Conservation (phyloP, 495 filamentous ascomycete genomes). For the Penicillium paxilli region DNA sequence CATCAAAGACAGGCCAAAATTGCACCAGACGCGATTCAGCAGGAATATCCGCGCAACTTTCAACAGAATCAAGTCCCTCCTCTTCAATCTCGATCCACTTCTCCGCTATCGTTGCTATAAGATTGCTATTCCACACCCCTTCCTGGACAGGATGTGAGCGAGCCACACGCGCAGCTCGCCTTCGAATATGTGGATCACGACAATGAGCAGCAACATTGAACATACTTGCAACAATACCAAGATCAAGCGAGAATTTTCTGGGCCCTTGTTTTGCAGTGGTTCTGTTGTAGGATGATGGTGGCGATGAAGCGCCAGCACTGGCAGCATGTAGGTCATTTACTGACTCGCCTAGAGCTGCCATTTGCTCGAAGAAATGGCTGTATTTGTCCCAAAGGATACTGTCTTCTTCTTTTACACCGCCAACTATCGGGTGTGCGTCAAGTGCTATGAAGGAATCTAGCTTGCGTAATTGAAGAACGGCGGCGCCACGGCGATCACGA, state of each 20-base stretch:
- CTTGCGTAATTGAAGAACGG: constrained; percentile 16
- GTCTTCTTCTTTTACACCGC: neutral
- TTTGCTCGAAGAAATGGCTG: constrained; percentile 19
- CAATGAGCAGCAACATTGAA: constrained; percentile 60
- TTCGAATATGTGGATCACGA: constrained; percentile 53
- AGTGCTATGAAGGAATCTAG: constrained; percentile 6
- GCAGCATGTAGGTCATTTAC: constrained; percentile 6
- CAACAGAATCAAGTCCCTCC: constrained; percentile 1
- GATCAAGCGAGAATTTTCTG: constrained; percentile 22
- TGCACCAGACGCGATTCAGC: neutral
- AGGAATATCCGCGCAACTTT: neutral
- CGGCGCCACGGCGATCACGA: constrained; percentile 16
- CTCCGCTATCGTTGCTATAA: constrained; percentile 53
- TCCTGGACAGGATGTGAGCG: constrained; percentile 55
- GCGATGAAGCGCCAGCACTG: neutral
- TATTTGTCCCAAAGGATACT: constrained; percentile 17
- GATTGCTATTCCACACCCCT: constrained; percentile 63
- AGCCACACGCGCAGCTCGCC: constrained; percentile 57
- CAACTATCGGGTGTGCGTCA: neutral
- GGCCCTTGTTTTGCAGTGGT: too few relatives aligned
- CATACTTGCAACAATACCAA: constrained; percentile 54
- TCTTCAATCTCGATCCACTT: constrained; percentile 61
- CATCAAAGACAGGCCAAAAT: constrained; percentile 3
- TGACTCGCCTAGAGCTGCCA: constrained; percentile 23
- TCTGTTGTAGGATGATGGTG: too few relatives aligned